Evolutionary conservation across 2,329 filamentous ascomycete species (phyloP), one percentile per base, ranked within the genome.

Genomic region (Scopulariopsis brevicaulis): DNA sequence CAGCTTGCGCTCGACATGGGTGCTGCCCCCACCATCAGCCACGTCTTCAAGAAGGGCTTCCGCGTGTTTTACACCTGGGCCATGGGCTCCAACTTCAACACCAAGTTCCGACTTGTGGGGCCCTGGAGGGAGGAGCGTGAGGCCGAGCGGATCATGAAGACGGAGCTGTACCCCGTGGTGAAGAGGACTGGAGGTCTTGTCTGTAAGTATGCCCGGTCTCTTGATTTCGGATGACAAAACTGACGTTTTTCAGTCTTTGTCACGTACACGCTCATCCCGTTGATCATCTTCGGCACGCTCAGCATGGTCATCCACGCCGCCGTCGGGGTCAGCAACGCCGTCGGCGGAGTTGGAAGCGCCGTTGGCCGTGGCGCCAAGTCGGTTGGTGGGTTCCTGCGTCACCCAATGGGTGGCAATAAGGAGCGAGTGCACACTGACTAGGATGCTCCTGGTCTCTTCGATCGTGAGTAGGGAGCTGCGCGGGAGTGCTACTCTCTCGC

Each of bases 1-100:
- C 76, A 79, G 65, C 69, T 79, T 4, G 75, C 75, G 0, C 65
- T 76, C 0, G 76, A 78, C 61, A 74, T 77, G 62, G 73, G 72
- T 1, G 64, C 74, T 3, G 75, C 74, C 0, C 74, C 75, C 0
- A 69, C 64, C 1, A 65, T 73, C 15, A 59, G 60, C 0, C 65
- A 73, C 34, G 64, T 77, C 4, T 56, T 69, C 57, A 63, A 61
- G 12, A 65, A 68, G 54, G 68, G 72, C 3, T 64, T 62, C 50
- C 58, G 35, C 18, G 46, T 50, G 20, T 66, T 71, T 6, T 72
- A 70, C 57, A 71, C 70, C 0, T 79, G 77, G 76, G 75, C 76
- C 1, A 72, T 78, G 65, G 71, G 75, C 0, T 70, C 75, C 34
- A 77, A 78, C 64, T 75, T 79, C 63, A 78, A 77, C 58, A 65